Evolutionary conservation across 1,284 basidiomycete genomes (phyloP).

Genomic region (Puccinia triticina): DNA sequence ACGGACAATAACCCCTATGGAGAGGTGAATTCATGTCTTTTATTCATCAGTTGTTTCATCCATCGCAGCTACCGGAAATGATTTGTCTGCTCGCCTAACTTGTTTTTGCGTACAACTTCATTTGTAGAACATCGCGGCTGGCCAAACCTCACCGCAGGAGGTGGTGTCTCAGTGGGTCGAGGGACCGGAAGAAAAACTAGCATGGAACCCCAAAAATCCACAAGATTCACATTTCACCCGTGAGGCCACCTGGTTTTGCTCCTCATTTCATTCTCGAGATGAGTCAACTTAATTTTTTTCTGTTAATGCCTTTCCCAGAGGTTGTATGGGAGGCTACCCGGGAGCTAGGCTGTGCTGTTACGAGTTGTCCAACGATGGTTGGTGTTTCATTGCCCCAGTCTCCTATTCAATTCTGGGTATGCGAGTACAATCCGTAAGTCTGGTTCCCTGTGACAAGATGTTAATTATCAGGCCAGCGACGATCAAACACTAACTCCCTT

Average conservation of each 20-base stretch:
- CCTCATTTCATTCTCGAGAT: not conserved
- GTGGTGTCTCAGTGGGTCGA: slow-evolving; percentile 34
- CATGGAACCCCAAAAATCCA: slow-evolving; percentile 35
- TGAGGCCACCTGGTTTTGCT: not conserved
- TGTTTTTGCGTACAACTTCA: not conserved
- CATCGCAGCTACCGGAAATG: not conserved
- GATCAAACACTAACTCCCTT: not conserved
- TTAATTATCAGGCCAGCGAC: not conserved
- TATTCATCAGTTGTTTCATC: not conserved
- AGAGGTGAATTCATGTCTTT: slow-evolving; percentile 26
- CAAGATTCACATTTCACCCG: slow-evolving; percentile 46
- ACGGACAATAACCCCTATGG: slow-evolving; percentile 34
- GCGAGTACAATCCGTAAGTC: slow-evolving; percentile 50
- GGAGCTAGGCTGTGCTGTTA: slow-evolving; percentile 44
- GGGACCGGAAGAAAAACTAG: slow-evolving; percentile 37
- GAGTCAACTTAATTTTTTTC: not conserved
- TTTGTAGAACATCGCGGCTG: slow-evolving; percentile 48
- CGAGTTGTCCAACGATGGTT: slow-evolving; percentile 30
- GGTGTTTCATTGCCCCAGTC: slow-evolving; percentile 48
- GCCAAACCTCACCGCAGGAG: slow-evolving; percentile 35
- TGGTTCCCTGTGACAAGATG: not conserved
- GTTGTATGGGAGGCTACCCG: slow-evolving; percentile 40
- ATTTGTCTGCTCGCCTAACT: not conserved
- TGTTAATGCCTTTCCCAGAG: slow-evolving; percentile 35
- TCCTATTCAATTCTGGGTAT: slow-evolving; percentile 48